Evolutionary conservation across 495 filamentous ascomycete species (phyloP), one percentile per base, ranked within the genome.

Genomic region (Aspergillus egyptiacus): DNA sequence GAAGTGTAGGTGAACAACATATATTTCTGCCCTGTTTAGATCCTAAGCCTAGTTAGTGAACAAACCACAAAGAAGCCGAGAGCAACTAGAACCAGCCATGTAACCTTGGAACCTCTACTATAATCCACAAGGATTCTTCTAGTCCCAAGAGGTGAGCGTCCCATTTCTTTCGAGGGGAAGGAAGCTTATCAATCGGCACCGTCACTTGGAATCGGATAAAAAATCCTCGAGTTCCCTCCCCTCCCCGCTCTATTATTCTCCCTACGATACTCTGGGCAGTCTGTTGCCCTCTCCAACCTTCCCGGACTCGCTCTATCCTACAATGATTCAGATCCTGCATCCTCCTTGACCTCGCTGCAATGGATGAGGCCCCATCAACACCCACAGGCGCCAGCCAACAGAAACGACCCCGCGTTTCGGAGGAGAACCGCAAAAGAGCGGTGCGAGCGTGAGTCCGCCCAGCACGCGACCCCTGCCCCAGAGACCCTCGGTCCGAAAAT

Each of bases 371-470:
- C 38, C 53, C 56, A 45, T 46, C 57, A 49, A 57, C 60, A 39
- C 56, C 58, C 46, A 45, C 61, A 48, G 59, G 59, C 19, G 35
- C 48, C 17, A 62, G 65, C 53, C 66, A 64, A 33, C 66, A 64
- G 51, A 74, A 74, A 53, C 67, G 71, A 58, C 69, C 70, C 50
- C 71, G 71, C 28, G 68, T 74, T 47, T 64, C 71, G 33, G 71
- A 74, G 51, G 71, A 74, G 51, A 71, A 74, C 57, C 68, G 71
- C 58, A 74, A 74, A 53, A 64, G 71, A 56, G 71, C 71, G 33
- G 71, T 72, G 27, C 62, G 71, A 65, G 71, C 71, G 71, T 74
- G 60, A 53, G 61, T 52, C 33, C n/a, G n/a, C n/a, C n/a, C n/a
- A n/a, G n/a, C n/a, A n/a, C n/a, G n/a, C n/a, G 31, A 33, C 5